Conservation (phyloP, 768 basidiomycete genomes). For the Amanita rubescens region DNA sequence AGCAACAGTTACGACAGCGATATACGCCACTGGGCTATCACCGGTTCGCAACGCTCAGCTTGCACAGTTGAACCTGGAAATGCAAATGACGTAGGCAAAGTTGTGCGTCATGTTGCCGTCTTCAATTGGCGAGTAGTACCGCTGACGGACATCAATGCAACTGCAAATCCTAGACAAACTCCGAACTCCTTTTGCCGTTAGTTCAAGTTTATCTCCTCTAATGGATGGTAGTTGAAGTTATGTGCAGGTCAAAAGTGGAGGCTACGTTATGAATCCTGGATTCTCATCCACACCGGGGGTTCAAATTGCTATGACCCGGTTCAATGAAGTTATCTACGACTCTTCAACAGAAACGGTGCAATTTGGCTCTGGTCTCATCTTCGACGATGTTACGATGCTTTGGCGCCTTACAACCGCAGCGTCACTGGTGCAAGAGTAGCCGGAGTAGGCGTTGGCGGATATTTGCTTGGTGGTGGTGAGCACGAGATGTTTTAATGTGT, state of each 20-base stretch:
- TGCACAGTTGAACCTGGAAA: slow-evolving; percentile 6
- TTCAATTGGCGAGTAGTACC: no score
- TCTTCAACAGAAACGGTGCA: slow-evolving; percentile 20
- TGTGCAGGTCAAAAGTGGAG: slow-evolving; percentile 41
- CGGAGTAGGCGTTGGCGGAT: slow-evolving; percentile 41
- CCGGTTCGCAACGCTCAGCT: neutral
- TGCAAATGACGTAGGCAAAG: slow-evolving; percentile 1
- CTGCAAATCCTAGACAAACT: neutral
- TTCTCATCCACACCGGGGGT: slow-evolving; percentile 47
- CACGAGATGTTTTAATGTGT: slow-evolving; percentile 23
- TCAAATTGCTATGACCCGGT: slow-evolving; percentile 37
- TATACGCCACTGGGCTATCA: neutral
- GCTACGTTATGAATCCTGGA: slow-evolving; percentile 35
- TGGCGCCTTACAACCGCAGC: slow-evolving; percentile 31
- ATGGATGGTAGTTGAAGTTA: neutral
- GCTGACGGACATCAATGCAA: neutral
- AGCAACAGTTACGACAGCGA: neutral
- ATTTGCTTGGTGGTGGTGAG: slow-evolving; percentile 41
- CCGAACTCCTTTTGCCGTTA: neutral
- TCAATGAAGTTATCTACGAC: slow-evolving; percentile 29
- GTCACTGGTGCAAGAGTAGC: slow-evolving; percentile 43
- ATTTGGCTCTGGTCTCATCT: slow-evolving; percentile 31
- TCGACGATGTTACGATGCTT: slow-evolving; percentile 45
- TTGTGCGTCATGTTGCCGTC: neutral
- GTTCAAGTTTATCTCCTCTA: neutral